Percentiles rank a stretch among this genome's conserved stretches.
phyloP scores from a whole-genome alignment of 257 asterid species.

The Ophiorrhiza pumila region DNA sequence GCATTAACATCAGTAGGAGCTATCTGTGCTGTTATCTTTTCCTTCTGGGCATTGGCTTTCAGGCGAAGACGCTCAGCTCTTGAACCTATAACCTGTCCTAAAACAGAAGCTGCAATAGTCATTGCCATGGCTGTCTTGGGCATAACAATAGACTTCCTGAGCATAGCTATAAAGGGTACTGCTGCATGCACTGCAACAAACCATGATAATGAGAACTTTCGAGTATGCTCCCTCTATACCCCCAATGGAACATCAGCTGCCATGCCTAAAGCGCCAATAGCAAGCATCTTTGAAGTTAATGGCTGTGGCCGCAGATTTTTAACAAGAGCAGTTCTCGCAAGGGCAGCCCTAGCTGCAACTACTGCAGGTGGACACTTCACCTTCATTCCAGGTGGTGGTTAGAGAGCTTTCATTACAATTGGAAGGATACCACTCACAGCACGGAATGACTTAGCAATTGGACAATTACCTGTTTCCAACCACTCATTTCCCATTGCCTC shows the following conservation, averaged over 20 bases:
- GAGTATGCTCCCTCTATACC: constrained; percentile 73
- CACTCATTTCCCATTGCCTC: constrained; percentile 75
- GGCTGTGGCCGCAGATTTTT: constrained; percentile 78
- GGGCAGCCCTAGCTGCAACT: constrained; percentile 86
- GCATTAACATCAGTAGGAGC: constrained; percentile 21
- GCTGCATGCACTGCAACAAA: constrained; percentile 87
- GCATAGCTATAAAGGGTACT: constrained; percentile 86
- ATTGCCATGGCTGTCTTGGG: constrained; percentile 85
- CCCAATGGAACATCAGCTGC: constrained; percentile 80
- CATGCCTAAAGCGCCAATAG: constrained; percentile 61
- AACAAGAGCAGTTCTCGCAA: constrained; percentile 65
- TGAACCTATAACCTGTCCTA: constrained; percentile 79
- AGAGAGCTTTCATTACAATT: constrained; percentile 59
- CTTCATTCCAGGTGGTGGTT: constrained; percentile 65
- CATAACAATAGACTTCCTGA: constrained; percentile 77
- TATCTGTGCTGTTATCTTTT: constrained; percentile 31
- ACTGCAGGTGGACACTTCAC: constrained; percentile 71
- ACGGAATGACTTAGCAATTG: constrained; percentile 75
- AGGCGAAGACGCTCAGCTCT: constrained; percentile 73
- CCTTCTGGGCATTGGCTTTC: constrained; percentile 45
- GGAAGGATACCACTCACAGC: constrained; percentile 66
- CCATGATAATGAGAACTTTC: constrained; percentile 66
- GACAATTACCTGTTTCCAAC: constrained; percentile 70
- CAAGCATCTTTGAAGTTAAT: constrained; percentile 64
- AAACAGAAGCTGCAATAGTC: constrained; percentile 69